Conservation (phyloP, 495 filamentous ascomycete genomes). For the Neurospora sp. region DNA sequence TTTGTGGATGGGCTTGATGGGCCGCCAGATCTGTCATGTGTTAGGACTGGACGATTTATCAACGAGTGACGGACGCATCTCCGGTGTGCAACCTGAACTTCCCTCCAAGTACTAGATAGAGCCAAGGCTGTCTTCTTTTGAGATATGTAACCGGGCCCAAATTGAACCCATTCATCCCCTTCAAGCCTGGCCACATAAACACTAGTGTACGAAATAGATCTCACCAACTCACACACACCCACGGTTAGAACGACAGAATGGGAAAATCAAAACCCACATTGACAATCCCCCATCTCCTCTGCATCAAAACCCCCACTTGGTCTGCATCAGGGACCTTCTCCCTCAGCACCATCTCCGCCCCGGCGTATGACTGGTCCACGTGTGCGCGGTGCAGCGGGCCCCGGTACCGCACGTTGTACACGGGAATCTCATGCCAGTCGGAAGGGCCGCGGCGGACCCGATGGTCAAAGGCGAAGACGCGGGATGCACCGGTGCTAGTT, state of each 20-base stretch:
- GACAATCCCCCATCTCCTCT: conserved; percentile 58
- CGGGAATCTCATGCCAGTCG: conserved; percentile 24
- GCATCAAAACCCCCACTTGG: conserved; percentile 28
- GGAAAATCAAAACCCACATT: conserved; percentile 32
- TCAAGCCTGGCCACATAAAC: background rate
- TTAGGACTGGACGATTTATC: background rate
- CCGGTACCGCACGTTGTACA: conserved; percentile 29
- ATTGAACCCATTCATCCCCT: background rate
- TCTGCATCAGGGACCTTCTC: conserved; percentile 44
- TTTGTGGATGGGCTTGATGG: conserved; percentile 52
- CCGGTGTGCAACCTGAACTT: background rate
- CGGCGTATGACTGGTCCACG: conserved; percentile 60
- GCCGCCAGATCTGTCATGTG: conserved; percentile 47
- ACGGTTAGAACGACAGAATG: no score
- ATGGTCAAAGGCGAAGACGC: conserved; percentile 61
- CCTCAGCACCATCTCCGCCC: conserved; percentile 43
- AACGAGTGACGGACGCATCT: background rate
- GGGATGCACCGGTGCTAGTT: conserved; percentile 50
- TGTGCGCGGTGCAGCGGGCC: conserved; percentile 58
- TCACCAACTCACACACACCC: no score
- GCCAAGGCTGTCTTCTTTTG: background rate
- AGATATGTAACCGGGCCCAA: background rate
- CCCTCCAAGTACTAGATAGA: background rate
- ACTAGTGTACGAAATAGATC: no score
- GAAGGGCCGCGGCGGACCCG: conserved; percentile 50